Percentiles rank a stretch among this genome's conserved stretches.
These are phyloP conservation scores for Blepharisma undulans DNA, from an alignment of 169 alveolate genomes.

Conservation along the genomic window DNA sequence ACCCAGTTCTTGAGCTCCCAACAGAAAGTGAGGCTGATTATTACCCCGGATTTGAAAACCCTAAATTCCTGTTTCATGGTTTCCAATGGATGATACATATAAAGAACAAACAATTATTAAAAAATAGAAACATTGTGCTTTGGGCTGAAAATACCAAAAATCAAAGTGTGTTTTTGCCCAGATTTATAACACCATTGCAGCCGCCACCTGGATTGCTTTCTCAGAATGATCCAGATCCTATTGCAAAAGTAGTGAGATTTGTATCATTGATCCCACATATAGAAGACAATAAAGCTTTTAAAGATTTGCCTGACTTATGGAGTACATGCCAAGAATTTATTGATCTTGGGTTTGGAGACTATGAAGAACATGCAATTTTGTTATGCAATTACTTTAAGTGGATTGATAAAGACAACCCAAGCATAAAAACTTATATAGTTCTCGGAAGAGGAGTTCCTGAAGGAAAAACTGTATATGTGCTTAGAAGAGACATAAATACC, in stretches of 20 bases:
- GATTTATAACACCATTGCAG: slow-evolving; percentile 71
- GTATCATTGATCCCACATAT: slow-evolving; percentile 87
- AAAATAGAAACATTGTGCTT: slow-evolving; percentile 70
- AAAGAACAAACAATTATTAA: slow-evolving; percentile 37
- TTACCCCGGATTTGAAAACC: slow-evolving; percentile 36
- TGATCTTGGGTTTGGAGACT: slow-evolving; percentile 89
- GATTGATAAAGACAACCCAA: slow-evolving; percentile 74
- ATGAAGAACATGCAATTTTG: slow-evolving; percentile 91
- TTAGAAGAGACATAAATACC: slow-evolving; percentile 69
- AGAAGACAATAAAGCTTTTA: slow-evolving; percentile 82
- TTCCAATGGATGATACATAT: slow-evolving; percentile 57
- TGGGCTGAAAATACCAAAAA: slow-evolving; percentile 85
- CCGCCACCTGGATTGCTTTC: slow-evolving; percentile 68
- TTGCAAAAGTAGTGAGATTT: slow-evolving; percentile 87
- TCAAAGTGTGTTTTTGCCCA: slow-evolving; percentile 72
- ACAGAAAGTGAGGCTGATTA: slow-evolving; percentile 37
- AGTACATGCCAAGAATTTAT: slow-evolving; percentile 86
- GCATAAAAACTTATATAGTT: slow-evolving; percentile 70
- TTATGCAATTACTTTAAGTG: slow-evolving; percentile 89
- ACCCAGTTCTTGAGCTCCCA: slow-evolving; percentile 21
- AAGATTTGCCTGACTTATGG: slow-evolving; percentile 88
- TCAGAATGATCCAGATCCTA: slow-evolving; percentile 58
- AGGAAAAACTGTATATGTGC: slow-evolving; percentile 85
- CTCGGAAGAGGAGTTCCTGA: slow-evolving; percentile 89
- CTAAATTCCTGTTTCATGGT: slow-evolving; percentile 41